Conservation (phyloP, 2,329 filamentous ascomycete species). For the Ophiocordyceps camponoti-leonardi region DNA sequence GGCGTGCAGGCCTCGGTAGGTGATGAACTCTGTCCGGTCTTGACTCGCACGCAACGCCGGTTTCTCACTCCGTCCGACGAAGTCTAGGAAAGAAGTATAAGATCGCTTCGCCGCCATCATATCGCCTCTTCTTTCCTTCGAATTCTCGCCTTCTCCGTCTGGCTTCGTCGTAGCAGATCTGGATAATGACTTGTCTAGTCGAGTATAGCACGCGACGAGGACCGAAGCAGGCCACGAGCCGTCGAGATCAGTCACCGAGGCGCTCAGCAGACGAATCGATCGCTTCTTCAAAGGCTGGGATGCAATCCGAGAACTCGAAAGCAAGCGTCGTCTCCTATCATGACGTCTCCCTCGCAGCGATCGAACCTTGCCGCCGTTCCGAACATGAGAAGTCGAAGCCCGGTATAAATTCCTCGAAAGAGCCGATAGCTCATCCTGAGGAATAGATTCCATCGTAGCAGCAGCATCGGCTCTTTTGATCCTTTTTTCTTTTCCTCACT, state of each 20-base stretch:
- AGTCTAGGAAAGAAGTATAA: not conserved
- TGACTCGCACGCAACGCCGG: not conserved
- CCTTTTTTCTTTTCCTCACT: not conserved
- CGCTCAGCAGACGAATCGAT: not conserved
- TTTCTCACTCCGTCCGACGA: not conserved
- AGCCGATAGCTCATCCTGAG: constrained; percentile 1
- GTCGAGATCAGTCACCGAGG: not conserved
- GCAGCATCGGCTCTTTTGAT: not conserved
- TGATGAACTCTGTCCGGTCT: constrained; percentile 9
- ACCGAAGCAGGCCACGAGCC: not conserved
- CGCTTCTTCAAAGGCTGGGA: constrained; percentile 3
- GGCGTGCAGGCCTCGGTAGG: constrained; percentile 12
- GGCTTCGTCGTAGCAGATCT: not conserved
- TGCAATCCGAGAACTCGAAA: constrained; percentile 8
- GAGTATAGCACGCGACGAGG: not conserved
- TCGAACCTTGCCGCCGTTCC: constrained; percentile 3
- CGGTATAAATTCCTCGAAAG: constrained; percentile 7
- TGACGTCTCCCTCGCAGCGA: constrained; percentile 1
- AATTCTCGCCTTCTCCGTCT: not conserved
- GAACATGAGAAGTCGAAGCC: too few relatives aligned
- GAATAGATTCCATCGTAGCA: not conserved
- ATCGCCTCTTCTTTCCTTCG: not conserved
- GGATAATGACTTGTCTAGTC: not conserved
- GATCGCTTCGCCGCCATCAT: not conserved
- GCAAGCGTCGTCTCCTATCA: constrained; percentile 5